These are phyloP conservation scores for Monilinia vaccinii-corymbosi DNA, from an alignment of 2,329 filamentous ascomycete species.

Conservation along the genomic window DNA sequence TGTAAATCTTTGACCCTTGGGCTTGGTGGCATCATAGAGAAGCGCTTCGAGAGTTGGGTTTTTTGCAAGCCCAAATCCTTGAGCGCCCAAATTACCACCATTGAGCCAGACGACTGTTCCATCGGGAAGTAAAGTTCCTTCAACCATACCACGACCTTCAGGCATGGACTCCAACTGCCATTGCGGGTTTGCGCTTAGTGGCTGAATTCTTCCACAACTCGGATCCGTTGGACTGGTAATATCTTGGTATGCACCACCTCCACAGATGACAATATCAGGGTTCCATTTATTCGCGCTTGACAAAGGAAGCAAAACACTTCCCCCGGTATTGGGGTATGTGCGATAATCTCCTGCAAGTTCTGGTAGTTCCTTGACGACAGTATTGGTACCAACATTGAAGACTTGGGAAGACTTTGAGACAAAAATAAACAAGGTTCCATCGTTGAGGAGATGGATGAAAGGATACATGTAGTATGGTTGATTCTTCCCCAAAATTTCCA, in stretches of 20 bases:
- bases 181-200: slow-evolving; percentile 37
- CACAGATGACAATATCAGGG: slow-evolving; percentile 47
- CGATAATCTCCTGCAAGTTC: slow-evolving; percentile 47
- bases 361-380: slow-evolving; percentile 37
- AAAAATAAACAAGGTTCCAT: slow-evolving; percentile 49
- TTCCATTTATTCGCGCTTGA: slow-evolving; percentile 42
- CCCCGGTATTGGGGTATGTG: slow-evolving; percentile 52
- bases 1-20: slow-evolving; percentile 41
- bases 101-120: slow-evolving; percentile 52
- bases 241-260: slow-evolving; percentile 51
- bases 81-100: slow-evolving; percentile 46
- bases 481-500: slow-evolving; percentile 47
- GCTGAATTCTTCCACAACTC: slow-evolving; percentile 47
- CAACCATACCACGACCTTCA: slow-evolving; percentile 49
- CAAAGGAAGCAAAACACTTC: slow-evolving; percentile 46
- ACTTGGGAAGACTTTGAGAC: slow-evolving; percentile 46
- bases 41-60: slow-evolving; percentile 46
- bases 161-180: slow-evolving; percentile 54
- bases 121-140: slow-evolving; percentile 49
- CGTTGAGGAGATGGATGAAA: slow-evolving; percentile 48
- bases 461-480: slow-evolving; percentile 59
- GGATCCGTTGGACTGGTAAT: slow-evolving; percentile 48
- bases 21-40: slow-evolving; percentile 46
- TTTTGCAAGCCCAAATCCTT: slow-evolving; percentile 49
- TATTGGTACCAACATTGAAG: slow-evolving; percentile 41